Evolutionary conservation across 768 basidiomycete species (phyloP), one percentile per base, ranked within the genome.

Genomic region (Suillus cothurnatus): DNA sequence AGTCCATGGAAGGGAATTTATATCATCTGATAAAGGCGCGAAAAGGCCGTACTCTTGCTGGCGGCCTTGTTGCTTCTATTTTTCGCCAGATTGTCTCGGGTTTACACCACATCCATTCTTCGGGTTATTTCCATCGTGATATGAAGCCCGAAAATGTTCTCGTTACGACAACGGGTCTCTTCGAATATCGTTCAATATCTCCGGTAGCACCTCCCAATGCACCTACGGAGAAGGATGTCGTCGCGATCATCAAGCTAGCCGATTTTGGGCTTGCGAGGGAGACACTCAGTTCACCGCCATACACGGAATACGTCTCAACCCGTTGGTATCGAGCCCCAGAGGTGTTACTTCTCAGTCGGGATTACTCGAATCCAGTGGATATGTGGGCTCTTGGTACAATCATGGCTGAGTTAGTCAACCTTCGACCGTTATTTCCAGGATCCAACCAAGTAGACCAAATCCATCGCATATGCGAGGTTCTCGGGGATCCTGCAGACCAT

Each of bases 341-440:
- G 76, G 95, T 99, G 21, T 83, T 99, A 36, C 84, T 99, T 47
- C 84, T 94, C 66, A 94, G 93, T 71, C 86, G 89, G 64, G 92
- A 98, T 76, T 99, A 99, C 74, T 96, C 94, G 12, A 93, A 92
- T 72, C 95, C 97, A 5, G 97, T 99, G 31, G 97, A 99, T 72
- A 95, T 99, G 93, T 99, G 97, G 97, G 97, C 97, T 4, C 81
- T 99, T 62, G 97, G 97, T 19, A 97, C 97, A 8, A 99, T 99
- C 77, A 91, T 99, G 87, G 94, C 96, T 9, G 97, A 99, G 77
- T 82, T 98, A 63, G 85, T 97, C 79, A 99, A 97, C 74, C 85
- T 99, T 65, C 90, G 93, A 67, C 97, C 97, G 7, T 80, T 99
- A 50, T 99, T 99, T 76, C 97, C 97, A 34, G 97, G 97, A 23